Conservation (phyloP, 768 basidiomycete species). For the Termitomyces sp. region DNA sequence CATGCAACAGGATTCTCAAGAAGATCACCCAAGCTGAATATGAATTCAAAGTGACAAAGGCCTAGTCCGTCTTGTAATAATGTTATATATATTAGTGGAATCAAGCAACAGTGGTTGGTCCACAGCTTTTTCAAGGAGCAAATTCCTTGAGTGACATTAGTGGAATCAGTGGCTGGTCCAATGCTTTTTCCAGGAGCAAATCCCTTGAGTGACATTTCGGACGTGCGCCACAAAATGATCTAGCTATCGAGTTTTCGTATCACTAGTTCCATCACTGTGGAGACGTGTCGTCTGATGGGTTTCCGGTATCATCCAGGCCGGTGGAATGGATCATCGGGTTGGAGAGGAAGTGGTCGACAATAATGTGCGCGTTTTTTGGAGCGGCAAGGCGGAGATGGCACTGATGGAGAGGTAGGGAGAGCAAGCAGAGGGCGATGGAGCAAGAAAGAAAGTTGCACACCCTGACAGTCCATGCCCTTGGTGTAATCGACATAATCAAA, state of each 20-base stretch:
- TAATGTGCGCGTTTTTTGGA: conserved; percentile 38
- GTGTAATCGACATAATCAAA: conserved; percentile 80
- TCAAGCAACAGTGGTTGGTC: too few relatives aligned
- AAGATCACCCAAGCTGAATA: not conserved
- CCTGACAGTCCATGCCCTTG: conserved; percentile 63
- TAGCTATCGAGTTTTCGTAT: conserved; percentile 39
- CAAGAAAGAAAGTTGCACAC: conserved; percentile 36
- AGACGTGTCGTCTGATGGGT: conserved; percentile 7
- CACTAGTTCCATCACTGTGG: conserved; percentile 50
- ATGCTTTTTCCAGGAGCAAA: too few relatives aligned
- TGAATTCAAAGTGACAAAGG: too few relatives aligned
- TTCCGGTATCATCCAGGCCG: conserved; percentile 55
- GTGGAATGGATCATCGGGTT: conserved; percentile 37
- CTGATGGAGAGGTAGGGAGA: conserved; percentile 29
- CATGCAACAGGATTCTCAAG: not conserved
- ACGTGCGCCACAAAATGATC: too few relatives aligned
- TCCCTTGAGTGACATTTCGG: not conserved
- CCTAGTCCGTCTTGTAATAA: not conserved
- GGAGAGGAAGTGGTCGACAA: conserved; percentile 43
- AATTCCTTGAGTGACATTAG: too few relatives aligned
- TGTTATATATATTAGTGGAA: too few relatives aligned
- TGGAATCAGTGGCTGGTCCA: too few relatives aligned
- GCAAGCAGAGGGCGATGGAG: not conserved
- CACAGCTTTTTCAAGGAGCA: too few relatives aligned
- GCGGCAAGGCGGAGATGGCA: conserved; percentile 70